Evolutionary conservation across 2,329 filamentous ascomycete genomes (phyloP), one percentile per base, ranked within the genome.

Genomic region (Incumbomyces lentus): DNA sequence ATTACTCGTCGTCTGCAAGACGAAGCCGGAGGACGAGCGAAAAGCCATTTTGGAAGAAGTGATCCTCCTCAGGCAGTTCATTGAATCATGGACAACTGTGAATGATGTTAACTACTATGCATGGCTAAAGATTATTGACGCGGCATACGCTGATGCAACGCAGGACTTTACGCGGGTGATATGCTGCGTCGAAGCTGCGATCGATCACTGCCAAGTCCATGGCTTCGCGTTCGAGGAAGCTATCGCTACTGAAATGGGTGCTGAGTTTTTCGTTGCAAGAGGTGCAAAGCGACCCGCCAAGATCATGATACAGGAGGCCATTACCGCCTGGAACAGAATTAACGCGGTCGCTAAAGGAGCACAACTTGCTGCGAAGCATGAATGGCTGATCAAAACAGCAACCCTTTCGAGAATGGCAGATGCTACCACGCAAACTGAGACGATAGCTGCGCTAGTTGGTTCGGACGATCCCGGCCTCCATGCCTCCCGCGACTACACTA

Each of bases 31-130:
- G 35, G 61, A 61, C n/a, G 68, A 73, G 49, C 67, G 68, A 12
- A 62, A 66, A 6, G 64, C 65, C 13, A 66, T 73, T 40, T 58
- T 80, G 44, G 60, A 70, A n/a, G 67, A 66, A 30, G 67, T 78
- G 1, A 57, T 62, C 8, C 59, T 65, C 8, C 74, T 74, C 51
- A 71, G 75, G 49, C 65, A 67, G 7, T 66, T 71, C 49, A 71
- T 81, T 30, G 71, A 77, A 49, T 64, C 69, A 32, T 74, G 71
- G 44, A 68, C 73, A 33, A 60, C 62, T 14, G 66, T 74, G 44
- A 81, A 75, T 49, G 69, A 78, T 51, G 68, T 74, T 53, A 82
- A 82, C 54, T 82, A 80, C 56, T 66, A 70, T 14, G 70, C 73
- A 51, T 81, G 75, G 72, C 67, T 75, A 1, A 62, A 72, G 34